These are phyloP conservation scores for Penicillium coprophilum DNA, from an alignment of 495 filamentous ascomycete species.

Conservation along the genomic window DNA sequence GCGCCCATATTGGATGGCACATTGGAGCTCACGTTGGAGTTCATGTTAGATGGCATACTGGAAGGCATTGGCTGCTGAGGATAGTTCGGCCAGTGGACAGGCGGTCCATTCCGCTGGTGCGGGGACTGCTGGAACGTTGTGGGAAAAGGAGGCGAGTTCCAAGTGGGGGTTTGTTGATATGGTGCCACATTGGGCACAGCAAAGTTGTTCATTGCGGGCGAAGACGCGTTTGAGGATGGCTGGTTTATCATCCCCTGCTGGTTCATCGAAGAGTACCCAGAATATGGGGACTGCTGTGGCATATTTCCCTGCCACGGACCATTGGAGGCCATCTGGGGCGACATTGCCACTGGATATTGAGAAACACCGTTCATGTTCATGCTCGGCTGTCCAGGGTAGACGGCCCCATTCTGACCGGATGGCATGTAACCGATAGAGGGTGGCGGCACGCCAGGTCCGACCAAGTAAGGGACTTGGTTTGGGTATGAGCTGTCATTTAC, in stretches of 20 bases:
- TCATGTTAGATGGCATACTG: conserved; percentile 41
- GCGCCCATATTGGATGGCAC: conserved; percentile 49
- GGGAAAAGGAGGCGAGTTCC: conserved; percentile 39
- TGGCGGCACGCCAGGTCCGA: conserved; percentile 42
- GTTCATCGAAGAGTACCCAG: conserved; percentile 42
- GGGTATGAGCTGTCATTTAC: conserved; percentile 36
- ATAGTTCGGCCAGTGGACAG: conserved; percentile 42
- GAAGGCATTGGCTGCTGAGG: conserved; percentile 23
- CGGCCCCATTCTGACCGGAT: conserved; percentile 27
- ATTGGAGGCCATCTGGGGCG: conserved; percentile 41
- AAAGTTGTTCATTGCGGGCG: conserved; percentile 46
- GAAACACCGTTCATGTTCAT: conserved; percentile 38
- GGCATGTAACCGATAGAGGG: conserved; percentile 36
- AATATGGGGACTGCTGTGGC: conserved; percentile 41
- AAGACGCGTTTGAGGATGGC: conserved; percentile 41
- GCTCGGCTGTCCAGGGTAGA: conserved; percentile 36
- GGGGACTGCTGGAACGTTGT: conserved; percentile 44
- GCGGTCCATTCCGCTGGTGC: conserved; percentile 35
- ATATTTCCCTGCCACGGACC: conserved; percentile 42
- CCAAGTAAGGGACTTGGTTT: conserved; percentile 42
- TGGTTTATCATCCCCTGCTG: conserved; percentile 41
- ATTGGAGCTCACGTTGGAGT: conserved; percentile 14
- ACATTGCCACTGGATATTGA: conserved; percentile 40
- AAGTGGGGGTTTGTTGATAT: conserved; percentile 33
- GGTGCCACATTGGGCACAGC: conserved; percentile 33